These are phyloP conservation scores for Solanum rostratum DNA, from an alignment of 257 asterid species.

Conservation along the genomic window DNA sequence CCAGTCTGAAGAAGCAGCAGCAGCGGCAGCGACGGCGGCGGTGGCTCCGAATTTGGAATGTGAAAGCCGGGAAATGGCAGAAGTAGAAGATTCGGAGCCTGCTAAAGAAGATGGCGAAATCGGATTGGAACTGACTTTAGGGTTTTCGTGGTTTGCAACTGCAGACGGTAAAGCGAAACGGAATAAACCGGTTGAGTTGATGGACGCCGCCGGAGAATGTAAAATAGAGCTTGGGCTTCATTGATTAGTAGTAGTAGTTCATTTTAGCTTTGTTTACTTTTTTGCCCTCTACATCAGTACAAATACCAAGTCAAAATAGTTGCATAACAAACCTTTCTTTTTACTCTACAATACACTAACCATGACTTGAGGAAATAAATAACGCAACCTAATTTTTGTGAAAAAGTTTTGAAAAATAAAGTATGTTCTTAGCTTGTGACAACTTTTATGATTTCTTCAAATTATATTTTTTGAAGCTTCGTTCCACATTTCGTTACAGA, in stretches of 20 bases:
- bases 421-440: too few relatives aligned
- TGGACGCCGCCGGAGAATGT: slow-evolving; percentile 19
- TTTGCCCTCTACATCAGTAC: not conserved
- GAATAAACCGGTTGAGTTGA: slow-evolving; percentile 1
- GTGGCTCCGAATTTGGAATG: slow-evolving; percentile 14
- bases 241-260: not conserved
- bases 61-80: slow-evolving; percentile 15
- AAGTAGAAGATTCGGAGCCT: not conserved
- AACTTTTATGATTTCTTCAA: too few relatives aligned
- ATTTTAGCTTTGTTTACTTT: not conserved
- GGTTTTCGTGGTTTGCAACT: slow-evolving; percentile 26
- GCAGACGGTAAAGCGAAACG: not conserved
- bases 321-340: not conserved
- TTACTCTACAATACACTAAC: too few relatives aligned
- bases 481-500: too few relatives aligned
- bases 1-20: slow-evolving; percentile 24
- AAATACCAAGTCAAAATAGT: not conserved
- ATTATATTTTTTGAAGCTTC: too few relatives aligned
- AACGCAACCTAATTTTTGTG: too few relatives aligned
- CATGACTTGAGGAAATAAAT: too few relatives aligned
- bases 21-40: not conserved
- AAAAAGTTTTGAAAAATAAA: too few relatives aligned
- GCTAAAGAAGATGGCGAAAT: not conserved
- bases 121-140: slow-evolving; percentile 57
- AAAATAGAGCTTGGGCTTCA: slow-evolving; percentile 47